A percentile compares a stretch with the other conserved stretches of the same genome.
These are phyloP conservation scores for Alnus rubra DNA, from an alignment of 306 rosid species.

Conservation along the genomic window DNA sequence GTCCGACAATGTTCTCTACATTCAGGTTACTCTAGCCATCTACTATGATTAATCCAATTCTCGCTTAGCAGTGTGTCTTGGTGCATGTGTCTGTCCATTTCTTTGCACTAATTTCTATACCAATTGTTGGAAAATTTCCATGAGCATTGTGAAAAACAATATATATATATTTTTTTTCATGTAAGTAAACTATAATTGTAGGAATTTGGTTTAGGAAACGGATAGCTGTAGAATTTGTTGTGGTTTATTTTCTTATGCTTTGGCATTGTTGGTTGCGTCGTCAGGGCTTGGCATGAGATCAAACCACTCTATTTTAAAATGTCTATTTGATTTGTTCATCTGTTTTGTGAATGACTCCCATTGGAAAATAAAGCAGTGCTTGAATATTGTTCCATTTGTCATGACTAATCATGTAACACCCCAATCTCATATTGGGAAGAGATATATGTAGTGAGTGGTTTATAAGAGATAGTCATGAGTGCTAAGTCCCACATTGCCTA, in stretches of 20 bases:
- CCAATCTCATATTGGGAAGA: too few species aligned
- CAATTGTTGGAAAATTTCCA: neutral
- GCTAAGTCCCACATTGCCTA: too few species aligned
- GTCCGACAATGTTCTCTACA: slow-evolving; percentile 72
- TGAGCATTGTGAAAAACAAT: slow-evolving; percentile 6
- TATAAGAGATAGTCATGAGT: too few species aligned
- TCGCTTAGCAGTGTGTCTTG: slow-evolving; percentile 16
- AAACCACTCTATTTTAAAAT: neutral
- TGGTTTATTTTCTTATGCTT: neutral
- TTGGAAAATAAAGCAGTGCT: neutral
- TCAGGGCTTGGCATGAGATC: neutral
- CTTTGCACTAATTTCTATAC: neutral
- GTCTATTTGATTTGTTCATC: neutral
- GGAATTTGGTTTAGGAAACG: slow-evolving; percentile 3
- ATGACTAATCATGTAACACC: neutral
- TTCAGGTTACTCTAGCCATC: slow-evolving; percentile 62
- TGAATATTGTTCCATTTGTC: neutral
- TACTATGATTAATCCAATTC: neutral
- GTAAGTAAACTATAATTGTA: neutral
- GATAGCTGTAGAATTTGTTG: neutral
- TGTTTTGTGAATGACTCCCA: neutral
- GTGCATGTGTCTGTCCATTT: slow-evolving; percentile 13
- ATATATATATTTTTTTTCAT: neutral
- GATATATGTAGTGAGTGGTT: too few species aligned
- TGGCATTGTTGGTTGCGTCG: neutral